Conservation (phyloP, 768 basidiomycete genomes). For the Pleurotus sapidus region DNA sequence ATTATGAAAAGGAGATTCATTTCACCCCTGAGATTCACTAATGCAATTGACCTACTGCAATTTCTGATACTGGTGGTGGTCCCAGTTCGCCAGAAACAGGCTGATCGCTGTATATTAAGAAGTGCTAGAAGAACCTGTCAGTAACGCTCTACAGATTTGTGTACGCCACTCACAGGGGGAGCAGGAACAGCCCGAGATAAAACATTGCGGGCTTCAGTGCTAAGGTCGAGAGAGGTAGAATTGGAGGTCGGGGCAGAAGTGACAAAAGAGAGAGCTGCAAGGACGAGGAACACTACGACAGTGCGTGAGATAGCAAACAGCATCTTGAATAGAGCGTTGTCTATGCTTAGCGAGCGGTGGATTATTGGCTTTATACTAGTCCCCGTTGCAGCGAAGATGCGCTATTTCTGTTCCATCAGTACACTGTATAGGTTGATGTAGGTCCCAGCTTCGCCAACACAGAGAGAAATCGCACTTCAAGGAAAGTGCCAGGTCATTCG, state of each 20-base stretch:
- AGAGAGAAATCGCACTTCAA: no score
- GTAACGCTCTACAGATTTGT: not conserved
- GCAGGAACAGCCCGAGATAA: slow-evolving; percentile 34
- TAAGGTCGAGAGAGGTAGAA: not conserved
- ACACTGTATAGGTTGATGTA: no score
- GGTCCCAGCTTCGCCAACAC: no score
- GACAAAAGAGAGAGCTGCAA: not conserved
- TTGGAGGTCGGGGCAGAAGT: not conserved
- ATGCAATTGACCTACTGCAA: slow-evolving; percentile 30
- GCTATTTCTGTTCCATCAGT: no score
- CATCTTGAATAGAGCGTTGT: not conserved
- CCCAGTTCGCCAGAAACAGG: slow-evolving; percentile 42
- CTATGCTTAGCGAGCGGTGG: no score
- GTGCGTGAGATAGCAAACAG: not conserved
- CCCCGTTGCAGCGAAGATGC: no score
- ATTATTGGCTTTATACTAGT: no score
- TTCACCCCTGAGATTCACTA: not conserved
- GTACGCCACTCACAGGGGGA: slow-evolving; percentile 29
- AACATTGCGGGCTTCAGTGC: slow-evolving; percentile 20
- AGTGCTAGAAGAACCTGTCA: slow-evolving; percentile 26
- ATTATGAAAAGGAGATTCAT: not conserved
- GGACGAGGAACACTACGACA: not conserved
- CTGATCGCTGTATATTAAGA: slow-evolving; percentile 39
- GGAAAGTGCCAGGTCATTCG: no score
- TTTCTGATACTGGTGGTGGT: slow-evolving; percentile 42